Conservation (phyloP, 768 basidiomycete genomes). For the Guyanaporus albipodus region DNA sequence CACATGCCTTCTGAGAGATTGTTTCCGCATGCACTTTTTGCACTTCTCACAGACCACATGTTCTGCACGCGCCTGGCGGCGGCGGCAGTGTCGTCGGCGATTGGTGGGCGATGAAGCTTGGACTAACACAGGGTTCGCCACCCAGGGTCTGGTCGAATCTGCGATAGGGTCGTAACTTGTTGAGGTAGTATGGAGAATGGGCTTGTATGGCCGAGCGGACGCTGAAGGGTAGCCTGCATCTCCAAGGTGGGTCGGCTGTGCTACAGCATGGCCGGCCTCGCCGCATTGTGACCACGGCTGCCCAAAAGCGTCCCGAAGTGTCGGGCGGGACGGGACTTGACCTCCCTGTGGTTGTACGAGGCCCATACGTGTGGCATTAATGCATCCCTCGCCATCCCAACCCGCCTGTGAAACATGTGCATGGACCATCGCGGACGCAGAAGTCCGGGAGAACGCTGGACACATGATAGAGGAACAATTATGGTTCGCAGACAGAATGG, state of each 20-base stretch:
- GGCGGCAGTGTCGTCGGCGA: conserved; percentile 1
- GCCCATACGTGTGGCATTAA: background rate
- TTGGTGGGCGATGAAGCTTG: conserved; percentile 1
- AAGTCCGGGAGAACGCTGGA: background rate
- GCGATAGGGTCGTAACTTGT: background rate
- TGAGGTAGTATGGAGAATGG: background rate
- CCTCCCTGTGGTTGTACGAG: background rate
- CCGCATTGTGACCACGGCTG: background rate
- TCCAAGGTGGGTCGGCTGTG: conserved; percentile 3
- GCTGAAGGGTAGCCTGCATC: background rate
- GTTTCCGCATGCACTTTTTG: conserved; percentile 11
- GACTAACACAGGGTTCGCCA: conserved; percentile 3
- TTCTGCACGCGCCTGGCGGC: background rate
- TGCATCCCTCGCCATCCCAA: background rate
- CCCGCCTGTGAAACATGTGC: background rate
- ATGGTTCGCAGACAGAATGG: background rate
- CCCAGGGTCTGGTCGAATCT: background rate
- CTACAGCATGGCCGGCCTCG: conserved; percentile 19
- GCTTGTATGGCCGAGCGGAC: background rate
- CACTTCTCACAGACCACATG: conserved; percentile 7
- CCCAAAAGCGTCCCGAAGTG: background rate
- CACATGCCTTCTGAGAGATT: conserved; percentile 18
- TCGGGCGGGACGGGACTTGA: conserved; percentile 12
- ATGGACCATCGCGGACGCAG: background rate
- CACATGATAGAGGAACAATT: background rate